These are phyloP conservation scores for Ceratocystis harringtonii DNA, from an alignment of 2,329 filamentous ascomycete genomes.

Conservation along the genomic window DNA sequence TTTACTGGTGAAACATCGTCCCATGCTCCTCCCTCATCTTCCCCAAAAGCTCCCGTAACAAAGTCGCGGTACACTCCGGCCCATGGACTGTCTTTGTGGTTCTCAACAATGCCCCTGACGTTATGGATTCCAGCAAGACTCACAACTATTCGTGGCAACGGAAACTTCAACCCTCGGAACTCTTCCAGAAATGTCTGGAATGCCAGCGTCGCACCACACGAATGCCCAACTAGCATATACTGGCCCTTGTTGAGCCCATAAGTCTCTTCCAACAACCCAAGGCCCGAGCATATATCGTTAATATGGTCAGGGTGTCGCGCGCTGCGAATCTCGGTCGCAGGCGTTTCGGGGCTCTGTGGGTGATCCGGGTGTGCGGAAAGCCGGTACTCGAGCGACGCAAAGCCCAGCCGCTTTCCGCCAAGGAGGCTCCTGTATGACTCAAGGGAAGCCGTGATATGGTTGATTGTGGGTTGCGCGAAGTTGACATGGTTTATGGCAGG, in stretches of 20 bases:
- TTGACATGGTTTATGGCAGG: constrained; percentile 18
- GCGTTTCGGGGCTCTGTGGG: constrained; percentile 24
- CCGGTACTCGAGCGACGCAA: constrained; percentile 41
- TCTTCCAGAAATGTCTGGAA: constrained; percentile 30
- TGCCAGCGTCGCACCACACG: constrained; percentile 42
- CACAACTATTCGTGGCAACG: constrained; percentile 26
- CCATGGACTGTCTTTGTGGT: constrained; percentile 25
- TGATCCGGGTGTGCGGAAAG: constrained; percentile 38
- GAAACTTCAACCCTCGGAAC: constrained; percentile 13
- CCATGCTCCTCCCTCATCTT: constrained; percentile 26
- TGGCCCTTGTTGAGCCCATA: constrained; percentile 30
- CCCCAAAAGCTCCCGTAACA: constrained; percentile 33
- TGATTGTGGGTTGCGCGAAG: constrained; percentile 13
- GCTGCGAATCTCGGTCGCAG: constrained; percentile 24
- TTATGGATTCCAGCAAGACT: constrained; percentile 40
- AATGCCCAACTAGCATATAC: constrained; percentile 48
- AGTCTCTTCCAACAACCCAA: constrained; percentile 33
- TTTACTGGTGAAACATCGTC: constrained; percentile 27
- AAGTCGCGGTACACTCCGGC: constrained; percentile 29
- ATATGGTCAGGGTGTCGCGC: constrained; percentile 46
- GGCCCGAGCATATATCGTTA: constrained; percentile 38
- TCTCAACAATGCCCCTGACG: constrained; percentile 22
- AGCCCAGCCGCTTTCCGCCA: neutral
- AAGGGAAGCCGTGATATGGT: neutral
- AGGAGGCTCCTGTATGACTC: neutral